These are phyloP conservation scores for Paxillus ammoniavirescens DNA, from an alignment of 768 basidiomycete species.

Conservation along the genomic window DNA sequence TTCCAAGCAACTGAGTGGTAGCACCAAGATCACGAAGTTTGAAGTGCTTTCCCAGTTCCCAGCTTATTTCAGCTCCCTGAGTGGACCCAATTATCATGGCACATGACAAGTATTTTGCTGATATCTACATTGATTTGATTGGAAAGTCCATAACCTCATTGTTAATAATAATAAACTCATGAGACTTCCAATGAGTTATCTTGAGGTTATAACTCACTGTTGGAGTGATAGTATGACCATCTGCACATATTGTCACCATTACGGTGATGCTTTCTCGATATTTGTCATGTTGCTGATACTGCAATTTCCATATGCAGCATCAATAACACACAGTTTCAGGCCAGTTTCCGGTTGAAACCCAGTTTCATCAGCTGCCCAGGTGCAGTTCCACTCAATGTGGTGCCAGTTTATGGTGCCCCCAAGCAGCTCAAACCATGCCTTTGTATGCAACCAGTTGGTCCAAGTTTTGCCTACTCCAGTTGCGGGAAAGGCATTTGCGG, in stretches of 20 bases:
- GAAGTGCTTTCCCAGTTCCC: too few species aligned
- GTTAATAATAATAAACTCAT: too few species aligned
- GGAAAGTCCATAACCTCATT: too few species aligned
- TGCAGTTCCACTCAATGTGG: background rate
- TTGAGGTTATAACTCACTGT: constrained; percentile 6
- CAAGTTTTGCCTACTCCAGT: constrained; percentile 38
- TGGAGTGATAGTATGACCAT: background rate
- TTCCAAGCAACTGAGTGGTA: too few species aligned
- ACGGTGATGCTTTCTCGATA: constrained; percentile 17
- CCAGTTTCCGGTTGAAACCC: constrained; percentile 6
- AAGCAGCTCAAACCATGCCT: background rate
- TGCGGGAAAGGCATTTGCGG: constrained; percentile 28
- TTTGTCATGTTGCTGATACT: constrained; percentile 14
- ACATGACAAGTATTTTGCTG: too few species aligned
- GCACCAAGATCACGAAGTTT: too few species aligned
- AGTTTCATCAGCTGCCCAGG: constrained; percentile 14
- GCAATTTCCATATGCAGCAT: background rate
- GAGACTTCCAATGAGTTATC: background rate
- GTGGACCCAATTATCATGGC: too few species aligned
- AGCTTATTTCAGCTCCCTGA: too few species aligned
- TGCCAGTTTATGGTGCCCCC: background rate
- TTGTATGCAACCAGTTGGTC: constrained; percentile 26
- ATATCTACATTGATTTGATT: too few species aligned
- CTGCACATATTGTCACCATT: too few species aligned
- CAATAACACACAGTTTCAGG: background rate